Evolutionary conservation across 352 stramenopile genomes (phyloP).

Genomic region (Globisporangium heterothallicum): DNA sequence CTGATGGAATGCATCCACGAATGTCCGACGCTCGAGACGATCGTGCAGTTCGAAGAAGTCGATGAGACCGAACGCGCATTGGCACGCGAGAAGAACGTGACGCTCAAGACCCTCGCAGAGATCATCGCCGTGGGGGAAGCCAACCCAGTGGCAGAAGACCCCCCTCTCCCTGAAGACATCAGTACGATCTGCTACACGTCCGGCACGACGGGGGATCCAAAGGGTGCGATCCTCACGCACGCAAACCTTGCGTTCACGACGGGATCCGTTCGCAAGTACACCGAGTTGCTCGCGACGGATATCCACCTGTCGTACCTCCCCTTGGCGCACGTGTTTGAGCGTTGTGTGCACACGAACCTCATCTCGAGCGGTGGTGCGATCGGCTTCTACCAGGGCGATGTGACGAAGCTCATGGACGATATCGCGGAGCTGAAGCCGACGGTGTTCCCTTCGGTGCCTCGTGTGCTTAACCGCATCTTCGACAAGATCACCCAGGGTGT

Average conservation of each 20-base stretch:
- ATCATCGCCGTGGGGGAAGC: slow-evolving; percentile 30
- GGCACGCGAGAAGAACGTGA: slow-evolving; percentile 24
- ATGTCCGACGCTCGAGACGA: slow-evolving; percentile 40
- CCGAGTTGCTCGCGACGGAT: slow-evolving; percentile 13
- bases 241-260: slow-evolving; percentile 32
- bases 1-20: slow-evolving; percentile 37
- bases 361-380: slow-evolving; percentile 77
- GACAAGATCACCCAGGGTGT: slow-evolving; percentile 87
- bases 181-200: slow-evolving; percentile 89
- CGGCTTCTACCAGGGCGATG: slow-evolving; percentile 89
- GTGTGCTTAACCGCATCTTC: slow-evolving; percentile 93
- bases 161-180: slow-evolving; percentile 68
- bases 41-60: slow-evolving; percentile 50
- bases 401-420: slow-evolving; percentile 87
- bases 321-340: slow-evolving; percentile 93
- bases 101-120: slow-evolving; percentile 35
- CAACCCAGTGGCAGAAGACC: slow-evolving; percentile 39
- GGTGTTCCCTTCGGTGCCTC: slow-evolving; percentile 86
- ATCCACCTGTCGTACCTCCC: slow-evolving; percentile 92
- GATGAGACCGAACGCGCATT: slow-evolving; percentile 20
- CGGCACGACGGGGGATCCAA: slow-evolving; percentile 64
- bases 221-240: slow-evolving; percentile 61
- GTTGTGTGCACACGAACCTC: slow-evolving; percentile 42
- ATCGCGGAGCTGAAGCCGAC: slow-evolving; percentile 86
- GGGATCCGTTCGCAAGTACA: slow-evolving; percentile 3